Evolutionary conservation across 345 rosid species (phyloP).

Genomic region (Citrus inodora): DNA sequence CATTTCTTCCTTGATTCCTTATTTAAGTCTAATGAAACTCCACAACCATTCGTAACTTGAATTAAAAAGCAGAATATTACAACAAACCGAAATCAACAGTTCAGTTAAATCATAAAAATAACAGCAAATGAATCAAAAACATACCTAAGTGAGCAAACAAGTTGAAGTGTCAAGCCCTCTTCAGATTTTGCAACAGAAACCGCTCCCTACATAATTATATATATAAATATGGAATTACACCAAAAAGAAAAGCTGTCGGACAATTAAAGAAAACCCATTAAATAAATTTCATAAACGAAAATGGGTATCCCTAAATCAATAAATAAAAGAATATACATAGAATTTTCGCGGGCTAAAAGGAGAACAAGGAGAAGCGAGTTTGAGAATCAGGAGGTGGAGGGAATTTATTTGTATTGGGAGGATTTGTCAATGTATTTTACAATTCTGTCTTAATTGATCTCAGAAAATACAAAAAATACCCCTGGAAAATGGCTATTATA

Average conservation of each 20-base stretch:
- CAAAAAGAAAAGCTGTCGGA: neutral
- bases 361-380: too few relatives aligned
- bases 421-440: too few relatives aligned
- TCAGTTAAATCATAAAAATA: neutral
- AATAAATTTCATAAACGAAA: neutral
- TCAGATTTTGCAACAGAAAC: constrained; percentile 2
- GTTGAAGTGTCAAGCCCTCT: neutral
- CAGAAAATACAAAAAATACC: too few relatives aligned
- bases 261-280: neutral
- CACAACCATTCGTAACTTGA: neutral
- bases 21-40: neutral
- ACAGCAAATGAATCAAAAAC: neutral
- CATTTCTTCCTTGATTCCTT: neutral
- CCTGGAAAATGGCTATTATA: too few relatives aligned
- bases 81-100: neutral
- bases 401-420: too few relatives aligned
- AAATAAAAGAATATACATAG: too few relatives aligned
- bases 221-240: neutral
- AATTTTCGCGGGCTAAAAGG: too few relatives aligned
- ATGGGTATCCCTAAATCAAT: neutral
- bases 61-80: neutral
- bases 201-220: neutral
- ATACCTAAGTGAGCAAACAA: neutral
- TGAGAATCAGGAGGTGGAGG: too few relatives aligned
- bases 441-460: too few relatives aligned